phyloP scores from a whole-genome alignment of 495 filamentous ascomycete genomes.

The Pyrenopolyporus hunteri region DNA sequence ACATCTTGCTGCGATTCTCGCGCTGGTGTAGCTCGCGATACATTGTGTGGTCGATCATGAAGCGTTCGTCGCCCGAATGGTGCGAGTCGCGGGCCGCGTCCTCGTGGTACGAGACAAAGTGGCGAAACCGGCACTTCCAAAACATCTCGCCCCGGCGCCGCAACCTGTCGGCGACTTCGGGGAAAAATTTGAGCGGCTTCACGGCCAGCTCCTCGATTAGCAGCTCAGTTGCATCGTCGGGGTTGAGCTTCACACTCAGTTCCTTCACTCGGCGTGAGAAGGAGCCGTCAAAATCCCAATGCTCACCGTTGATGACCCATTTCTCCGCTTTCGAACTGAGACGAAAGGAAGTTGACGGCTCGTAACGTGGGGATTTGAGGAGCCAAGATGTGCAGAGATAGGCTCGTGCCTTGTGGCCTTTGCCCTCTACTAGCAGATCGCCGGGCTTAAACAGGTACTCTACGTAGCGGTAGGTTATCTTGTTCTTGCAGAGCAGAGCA shows the following conservation, averaged over 20 bases:
- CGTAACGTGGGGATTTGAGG: too few species aligned
- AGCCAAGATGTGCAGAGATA: background rate
- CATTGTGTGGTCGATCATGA: slow-evolving; percentile 5
- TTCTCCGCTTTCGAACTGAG: too few species aligned
- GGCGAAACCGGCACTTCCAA: slow-evolving; percentile 1
- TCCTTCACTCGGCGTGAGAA: background rate
- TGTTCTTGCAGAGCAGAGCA: background rate
- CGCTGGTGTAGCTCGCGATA: background rate
- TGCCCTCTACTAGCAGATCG: background rate
- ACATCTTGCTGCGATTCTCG: background rate
- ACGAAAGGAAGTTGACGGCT: too few species aligned
- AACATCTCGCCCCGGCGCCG: background rate
- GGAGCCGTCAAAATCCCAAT: background rate
- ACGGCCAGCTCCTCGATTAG: background rate
- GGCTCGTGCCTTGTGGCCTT: background rate
- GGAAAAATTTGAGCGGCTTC: background rate
- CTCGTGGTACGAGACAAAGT: background rate
- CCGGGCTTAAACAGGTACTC: background rate
- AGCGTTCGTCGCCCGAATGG: background rate
- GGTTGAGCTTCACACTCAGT: background rate
- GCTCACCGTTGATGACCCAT: too few species aligned
- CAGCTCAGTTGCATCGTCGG: background rate
- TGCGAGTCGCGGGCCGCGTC: background rate
- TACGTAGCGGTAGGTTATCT: background rate
- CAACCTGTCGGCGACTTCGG: background rate